These are phyloP conservation scores for Fusarium euwallaceae DNA, from an alignment of 2,329 filamentous ascomycete species.

Conservation along the genomic window DNA sequence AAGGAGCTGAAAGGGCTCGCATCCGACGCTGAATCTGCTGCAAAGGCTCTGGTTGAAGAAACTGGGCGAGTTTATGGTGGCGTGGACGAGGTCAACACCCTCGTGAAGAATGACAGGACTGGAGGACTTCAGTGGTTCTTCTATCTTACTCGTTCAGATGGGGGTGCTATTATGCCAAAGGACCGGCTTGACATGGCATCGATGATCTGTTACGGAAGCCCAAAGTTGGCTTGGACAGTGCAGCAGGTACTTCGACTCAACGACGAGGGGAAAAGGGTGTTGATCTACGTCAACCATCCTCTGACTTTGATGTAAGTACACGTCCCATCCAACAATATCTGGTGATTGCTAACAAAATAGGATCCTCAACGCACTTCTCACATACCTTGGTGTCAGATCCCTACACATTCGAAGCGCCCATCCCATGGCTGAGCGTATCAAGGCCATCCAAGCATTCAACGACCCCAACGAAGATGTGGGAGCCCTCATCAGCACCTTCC, in stretches of 20 bases:
- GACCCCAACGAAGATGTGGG: neutral
- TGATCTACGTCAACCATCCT: neutral
- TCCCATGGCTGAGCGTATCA: neutral
- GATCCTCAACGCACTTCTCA: neutral
- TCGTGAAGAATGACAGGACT: neutral
- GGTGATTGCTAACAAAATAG: neutral
- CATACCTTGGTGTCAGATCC: neutral
- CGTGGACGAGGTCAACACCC: neutral
- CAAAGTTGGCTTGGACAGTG: neutral
- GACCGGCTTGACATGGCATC: neutral
- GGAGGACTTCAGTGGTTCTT: neutral
- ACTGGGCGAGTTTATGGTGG: neutral
- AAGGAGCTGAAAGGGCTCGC: neutral
- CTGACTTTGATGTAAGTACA: neutral
- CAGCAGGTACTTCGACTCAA: neutral
- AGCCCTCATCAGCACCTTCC: accelerated
- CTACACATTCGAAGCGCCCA: neutral
- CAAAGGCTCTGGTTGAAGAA: neutral
- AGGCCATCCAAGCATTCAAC: neutral
- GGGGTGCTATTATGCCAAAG: neutral
- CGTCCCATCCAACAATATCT: neutral
- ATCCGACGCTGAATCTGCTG: neutral
- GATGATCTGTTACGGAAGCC: neutral
- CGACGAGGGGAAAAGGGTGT: neutral
- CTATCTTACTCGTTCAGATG: neutral